Evolutionary conservation across 805 yeast genomes (phyloP).

Genomic region (Saccharomyces paradoxus): DNA sequence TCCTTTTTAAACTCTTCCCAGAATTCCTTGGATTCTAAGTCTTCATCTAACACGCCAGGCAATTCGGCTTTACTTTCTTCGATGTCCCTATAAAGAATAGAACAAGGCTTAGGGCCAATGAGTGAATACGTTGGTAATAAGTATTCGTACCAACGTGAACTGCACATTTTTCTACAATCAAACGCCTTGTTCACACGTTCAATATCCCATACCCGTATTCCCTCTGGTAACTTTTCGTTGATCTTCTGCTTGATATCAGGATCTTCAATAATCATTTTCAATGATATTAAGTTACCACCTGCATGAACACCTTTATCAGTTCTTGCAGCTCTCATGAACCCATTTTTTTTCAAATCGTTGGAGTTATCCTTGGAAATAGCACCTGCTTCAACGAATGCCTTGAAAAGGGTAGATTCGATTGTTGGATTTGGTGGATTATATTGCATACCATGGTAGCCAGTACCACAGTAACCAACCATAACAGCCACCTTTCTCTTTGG

Average conservation of each 20-base stretch:
- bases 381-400: conserved; percentile 78
- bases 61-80: conserved; percentile 41
- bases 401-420: conserved; percentile 81
- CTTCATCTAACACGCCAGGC: conserved; percentile 55
- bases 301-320: conserved; percentile 97
- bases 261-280: conserved; percentile 58
- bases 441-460: conserved; percentile 96
- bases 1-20: conserved; percentile 51
- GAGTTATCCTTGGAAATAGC: conserved; percentile 83
- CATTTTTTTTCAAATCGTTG: conserved; percentile 77
- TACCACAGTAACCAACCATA: conserved; percentile 89
- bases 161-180: conserved; percentile 92
- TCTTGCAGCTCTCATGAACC: conserved; percentile 81
- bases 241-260: conserved; percentile 63
- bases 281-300: conserved; percentile 83
- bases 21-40: conserved; percentile 63
- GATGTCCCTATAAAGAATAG: conserved; percentile 56
- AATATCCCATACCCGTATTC: conserved; percentile 88
- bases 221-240: conserved; percentile 70
- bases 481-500: conserved; percentile 89
- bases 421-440: conserved; percentile 81
- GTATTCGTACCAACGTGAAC: conserved; percentile 92
- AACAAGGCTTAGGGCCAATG: conserved; percentile 79
- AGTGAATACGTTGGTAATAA: conserved; percentile 85
- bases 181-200: conserved; percentile 83